phyloP scores from a whole-genome alignment of 495 filamentous ascomycete genomes.

The Aspergillus homomorphus region DNA sequence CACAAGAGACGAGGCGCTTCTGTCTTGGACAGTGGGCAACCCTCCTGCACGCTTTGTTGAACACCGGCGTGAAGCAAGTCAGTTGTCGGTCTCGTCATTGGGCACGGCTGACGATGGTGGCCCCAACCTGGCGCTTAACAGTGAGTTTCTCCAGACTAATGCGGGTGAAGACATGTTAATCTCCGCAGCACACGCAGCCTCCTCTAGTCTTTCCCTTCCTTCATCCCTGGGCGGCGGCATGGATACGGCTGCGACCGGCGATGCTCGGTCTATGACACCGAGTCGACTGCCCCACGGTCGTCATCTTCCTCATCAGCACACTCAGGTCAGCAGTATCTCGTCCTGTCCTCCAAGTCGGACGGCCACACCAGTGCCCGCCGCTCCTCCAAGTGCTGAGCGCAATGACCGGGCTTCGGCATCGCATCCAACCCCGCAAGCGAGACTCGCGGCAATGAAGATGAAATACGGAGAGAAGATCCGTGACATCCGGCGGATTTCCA shows the following conservation, averaged over 20 bases:
- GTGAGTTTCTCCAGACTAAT: conserved; percentile 14
- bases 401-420: neutral
- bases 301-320: neutral
- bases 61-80: conserved; percentile 1
- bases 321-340: neutral
- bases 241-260: neutral
- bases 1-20: too few species aligned
- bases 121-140: conserved; percentile 11
- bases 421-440: neutral
- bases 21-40: too few species aligned
- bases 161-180: conserved; percentile 4
- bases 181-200: neutral
- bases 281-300: neutral
- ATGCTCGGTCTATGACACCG: neutral
- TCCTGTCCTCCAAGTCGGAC: neutral
- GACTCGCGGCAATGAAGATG: conserved; percentile 2
- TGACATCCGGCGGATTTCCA: neutral
- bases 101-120: conserved; percentile 13
- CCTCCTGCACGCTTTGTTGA: neutral
- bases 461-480: conserved; percentile 1
- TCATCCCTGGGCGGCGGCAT: conserved; percentile 1
- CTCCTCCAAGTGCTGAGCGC: neutral
- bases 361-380: neutral
- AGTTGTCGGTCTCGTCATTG: conserved; percentile 21
- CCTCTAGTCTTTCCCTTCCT: conserved; percentile 12